Evolutionary conservation across 176 grass and related monocot genomes (phyloP).

Genomic region (Avena insularis): DNA sequence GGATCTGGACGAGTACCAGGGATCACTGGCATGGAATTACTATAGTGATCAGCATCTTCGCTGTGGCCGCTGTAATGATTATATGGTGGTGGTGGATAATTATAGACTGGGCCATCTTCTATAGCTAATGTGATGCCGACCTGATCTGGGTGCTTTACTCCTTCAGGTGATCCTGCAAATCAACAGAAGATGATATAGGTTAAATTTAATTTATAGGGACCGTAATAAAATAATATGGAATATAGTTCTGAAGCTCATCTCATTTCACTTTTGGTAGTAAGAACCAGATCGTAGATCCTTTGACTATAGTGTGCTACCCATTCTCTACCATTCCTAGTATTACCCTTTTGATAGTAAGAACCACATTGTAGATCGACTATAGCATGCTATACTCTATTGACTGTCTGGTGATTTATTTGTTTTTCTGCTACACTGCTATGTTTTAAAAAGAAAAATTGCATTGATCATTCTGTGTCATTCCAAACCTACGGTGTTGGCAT

Average conservation of each 20-base stretch:
- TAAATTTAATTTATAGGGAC: neutral
- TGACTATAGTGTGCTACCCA: neutral
- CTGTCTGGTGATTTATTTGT: neutral
- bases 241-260: conserved; percentile 15
- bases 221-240: conserved; percentile 10
- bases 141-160: conserved; percentile 59
- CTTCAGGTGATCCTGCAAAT: conserved; percentile 63
- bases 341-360: conserved; percentile 8
- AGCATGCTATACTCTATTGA: neutral
- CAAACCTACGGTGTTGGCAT: neutral
- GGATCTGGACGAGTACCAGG: conserved; percentile 26
- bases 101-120: conserved; percentile 86
- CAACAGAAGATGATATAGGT: neutral
- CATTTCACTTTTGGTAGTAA: conserved; percentile 2
- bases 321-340: neutral
- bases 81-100: conserved; percentile 51
- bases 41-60: conserved; percentile 32
- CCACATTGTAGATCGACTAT: neutral
- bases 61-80: conserved; percentile 31
- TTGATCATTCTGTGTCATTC: neutral
- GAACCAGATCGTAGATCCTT: neutral
- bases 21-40: conserved; percentile 21
- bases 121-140: conserved; percentile 79
- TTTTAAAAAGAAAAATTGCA: neutral
- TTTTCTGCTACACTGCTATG: neutral